Conservation (phyloP, 345 rosid species). For the Rhodamnia argentea region DNA sequence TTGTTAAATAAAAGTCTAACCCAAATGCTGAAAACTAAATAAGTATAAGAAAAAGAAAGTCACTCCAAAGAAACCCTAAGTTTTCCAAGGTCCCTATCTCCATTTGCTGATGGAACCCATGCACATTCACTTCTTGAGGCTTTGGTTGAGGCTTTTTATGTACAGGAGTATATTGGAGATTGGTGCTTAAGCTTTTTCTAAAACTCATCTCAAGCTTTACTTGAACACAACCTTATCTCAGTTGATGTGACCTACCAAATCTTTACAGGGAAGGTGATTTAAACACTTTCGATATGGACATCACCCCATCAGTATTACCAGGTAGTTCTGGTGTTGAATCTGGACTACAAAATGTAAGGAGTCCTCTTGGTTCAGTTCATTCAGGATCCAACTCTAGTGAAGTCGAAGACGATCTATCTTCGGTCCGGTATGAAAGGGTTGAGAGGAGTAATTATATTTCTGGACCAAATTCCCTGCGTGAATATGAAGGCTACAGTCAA, state of each 20-base stretch:
- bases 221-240: background rate
- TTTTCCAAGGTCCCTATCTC: background rate
- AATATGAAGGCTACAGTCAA: background rate
- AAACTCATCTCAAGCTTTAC: background rate
- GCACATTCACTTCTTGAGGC: background rate
- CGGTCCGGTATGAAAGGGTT: background rate
- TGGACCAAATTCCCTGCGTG: background rate
- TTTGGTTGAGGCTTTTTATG: background rate
- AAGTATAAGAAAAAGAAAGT: background rate
- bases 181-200: background rate
- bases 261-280: constrained; percentile 10
- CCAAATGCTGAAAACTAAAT: background rate
- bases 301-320: background rate
- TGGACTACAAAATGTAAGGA: background rate
- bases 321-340: background rate
- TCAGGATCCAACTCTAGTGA: constrained; percentile 4
- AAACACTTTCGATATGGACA: background rate
- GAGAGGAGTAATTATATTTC: background rate
- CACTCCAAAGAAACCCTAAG: background rate
- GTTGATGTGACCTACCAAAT: background rate
- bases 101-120: background rate
- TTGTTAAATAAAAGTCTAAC: background rate
- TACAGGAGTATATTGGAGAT: background rate
- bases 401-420: background rate
- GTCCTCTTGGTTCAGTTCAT: background rate